Base-by-base conservation (phyloP, 306 rosid genomes). In the Corylus avellana region DNA sequence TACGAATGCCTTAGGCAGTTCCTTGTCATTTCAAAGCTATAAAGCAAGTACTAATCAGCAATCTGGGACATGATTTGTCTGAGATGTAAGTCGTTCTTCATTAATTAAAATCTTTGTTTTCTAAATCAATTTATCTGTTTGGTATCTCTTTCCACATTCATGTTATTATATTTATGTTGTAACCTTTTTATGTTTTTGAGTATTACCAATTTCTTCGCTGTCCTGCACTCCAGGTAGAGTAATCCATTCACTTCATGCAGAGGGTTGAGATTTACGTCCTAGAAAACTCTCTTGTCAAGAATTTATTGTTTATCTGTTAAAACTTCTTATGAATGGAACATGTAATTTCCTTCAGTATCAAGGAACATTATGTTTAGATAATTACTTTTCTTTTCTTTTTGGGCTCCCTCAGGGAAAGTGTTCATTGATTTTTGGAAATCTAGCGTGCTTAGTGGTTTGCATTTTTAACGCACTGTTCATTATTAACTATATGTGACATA, bases 1-100 rank as follows among this genome's bases (percentile, higher is more conserved):
- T 70, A 70, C 80, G 82, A 57, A 80, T 80, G 84, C 75, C 66
- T 32, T 86, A 94, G 98, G 97, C 93, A 72, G 88, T 86, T 84
- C 93, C 98, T 79, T 86, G 88, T 84, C 88, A 83, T 75, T 92
- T 91, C 74, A 75, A 82, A 84, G 90, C 80, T 67, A 85, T 94
- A 58, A 74, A 87, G 82, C 79, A 85, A 71, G 91, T 88, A 48
- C 78, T 94, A 63, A 79, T 78, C 78, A 84, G 55, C 72, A 92
- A 87, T 85, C 81, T 92, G 27, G 93, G 97, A 75, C 85, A 81
- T 2, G 85, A 91, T 82, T 83, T 92, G 80, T 80, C 91, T 55
- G 89, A 91, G 47, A 82, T 83, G 97, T 94, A 85, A 91, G 98
- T 78, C 72, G 54, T 66, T 32, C 55, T 61, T 68, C 35, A 44